phyloP scores from a whole-genome alignment of 768 basidiomycete genomes.

The Saitozyma sp. region DNA sequence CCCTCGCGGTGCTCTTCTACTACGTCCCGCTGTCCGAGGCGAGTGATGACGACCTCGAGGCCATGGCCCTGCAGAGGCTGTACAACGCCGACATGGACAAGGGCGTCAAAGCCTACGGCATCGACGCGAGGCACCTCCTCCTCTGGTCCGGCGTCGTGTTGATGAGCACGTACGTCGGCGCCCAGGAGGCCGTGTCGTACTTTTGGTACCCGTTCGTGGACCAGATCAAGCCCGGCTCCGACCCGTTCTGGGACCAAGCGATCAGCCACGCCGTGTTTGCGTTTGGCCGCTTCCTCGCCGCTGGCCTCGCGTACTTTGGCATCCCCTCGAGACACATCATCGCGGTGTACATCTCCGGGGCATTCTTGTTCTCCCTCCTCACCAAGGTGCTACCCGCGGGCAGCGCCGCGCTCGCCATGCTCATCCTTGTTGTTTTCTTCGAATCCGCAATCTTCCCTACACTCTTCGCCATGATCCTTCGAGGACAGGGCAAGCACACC shows the following conservation, averaged over 20 bases:
- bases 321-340: constrained; percentile 41
- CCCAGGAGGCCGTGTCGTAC: constrained; percentile 42
- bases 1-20: constrained; percentile 46
- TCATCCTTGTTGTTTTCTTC: constrained; percentile 42
- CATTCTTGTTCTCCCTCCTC: constrained; percentile 32
- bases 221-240: constrained; percentile 19
- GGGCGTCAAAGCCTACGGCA: constrained; percentile 16
- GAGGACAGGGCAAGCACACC: constrained; percentile 41
- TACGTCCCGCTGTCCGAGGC: constrained; percentile 48
- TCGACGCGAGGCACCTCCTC: constrained; percentile 20
- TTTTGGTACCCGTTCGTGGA: constrained; percentile 21
- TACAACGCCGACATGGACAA: constrained; percentile 25
- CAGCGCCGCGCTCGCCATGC: constrained; percentile 18
- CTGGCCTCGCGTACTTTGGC: constrained; percentile 32
- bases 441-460: constrained; percentile 47
- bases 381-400: constrained; percentile 27
- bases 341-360: constrained; percentile 28
- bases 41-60: constrained; percentile 40
- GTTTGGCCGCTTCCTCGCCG: constrained; percentile 38
- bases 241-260: constrained; percentile 23
- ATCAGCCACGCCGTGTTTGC: constrained; percentile 40
- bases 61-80: constrained; percentile 24
- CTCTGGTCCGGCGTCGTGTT: constrained; percentile 24
- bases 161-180: constrained; percentile 42
- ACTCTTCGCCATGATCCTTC: constrained; percentile 44